Base-by-base conservation (phyloP, 202 grass and related monocot species). In the Eragrostis tef region DNA sequence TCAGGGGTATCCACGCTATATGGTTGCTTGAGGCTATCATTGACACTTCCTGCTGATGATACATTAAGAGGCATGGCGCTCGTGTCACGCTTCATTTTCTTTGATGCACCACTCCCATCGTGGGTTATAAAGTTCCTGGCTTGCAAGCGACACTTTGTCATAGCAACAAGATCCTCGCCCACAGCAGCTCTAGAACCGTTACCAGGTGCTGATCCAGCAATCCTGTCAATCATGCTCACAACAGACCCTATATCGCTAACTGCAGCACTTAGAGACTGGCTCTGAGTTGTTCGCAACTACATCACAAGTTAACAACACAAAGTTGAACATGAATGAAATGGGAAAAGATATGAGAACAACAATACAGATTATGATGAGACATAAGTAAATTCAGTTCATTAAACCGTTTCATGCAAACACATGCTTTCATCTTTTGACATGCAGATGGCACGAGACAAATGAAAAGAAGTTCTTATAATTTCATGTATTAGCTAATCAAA, bases 31-130 rank as follows among this genome's bases (percentile, higher is more conserved):
- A 98, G 91, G 82, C 88, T 94, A 77, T 93, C 88, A 20, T 87
- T 90, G 51, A 89, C 77, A 53, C 90, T 94, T 68, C 88, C 90
- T 88, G 91, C 84, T 66, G 87, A 85, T 71, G 80, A 86, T 31
- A 91, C 83, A 85, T 88, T 91, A 85, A 95, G 87, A 71, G 96
- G 96, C 92, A 98, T 93, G 29, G 96, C 96, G 78, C 88, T 95
- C 7, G 92, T 95, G 80, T 98, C 93, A 62, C 96, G 88, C 80
- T 98, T 98, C 81, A 98, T 98, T 91, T 98, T 95, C 85, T 98
- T 98, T 29, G 91, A 90, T 68, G 89, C 74, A 67, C 87, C 87
- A 81, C 75, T 87, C 45, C 95, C 95, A 75, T 98, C 95, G 49
- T 92, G 91, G 46, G 88, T 82, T 65, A 94, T 87, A 85, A 93